Conservation (phyloP, 495 filamentous ascomycete species). For the Daldinia concentrica region DNA sequence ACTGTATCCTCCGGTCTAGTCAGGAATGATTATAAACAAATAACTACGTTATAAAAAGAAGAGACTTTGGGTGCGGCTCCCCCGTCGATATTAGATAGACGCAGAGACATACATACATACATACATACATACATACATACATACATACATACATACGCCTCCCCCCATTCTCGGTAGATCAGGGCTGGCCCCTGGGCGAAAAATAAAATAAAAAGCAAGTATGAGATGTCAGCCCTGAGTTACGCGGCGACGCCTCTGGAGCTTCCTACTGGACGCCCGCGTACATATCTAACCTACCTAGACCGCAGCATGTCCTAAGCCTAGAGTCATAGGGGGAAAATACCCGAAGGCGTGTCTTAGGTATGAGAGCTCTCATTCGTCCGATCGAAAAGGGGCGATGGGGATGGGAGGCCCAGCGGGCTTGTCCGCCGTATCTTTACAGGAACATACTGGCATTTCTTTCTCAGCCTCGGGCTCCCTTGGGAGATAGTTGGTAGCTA, state of each 20-base stretch:
- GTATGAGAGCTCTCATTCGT: neutral
- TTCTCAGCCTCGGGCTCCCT: neutral
- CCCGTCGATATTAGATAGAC: neutral
- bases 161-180: neutral
- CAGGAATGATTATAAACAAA: no score
- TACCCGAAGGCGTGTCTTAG: slow-evolving; percentile 8
- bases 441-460: neutral
- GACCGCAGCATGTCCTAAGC: neutral
- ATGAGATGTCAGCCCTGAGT: neutral
- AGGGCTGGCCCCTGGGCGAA: neutral
- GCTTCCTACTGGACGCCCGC: neutral
- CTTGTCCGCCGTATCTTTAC: neutral
- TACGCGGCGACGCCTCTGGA: neutral
- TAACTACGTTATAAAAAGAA: neutral
- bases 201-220: neutral
- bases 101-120: neutral
- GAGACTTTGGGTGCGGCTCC: neutral
- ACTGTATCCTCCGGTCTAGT: no score
- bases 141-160: neutral
- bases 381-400: neutral
- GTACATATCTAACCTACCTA: neutral
- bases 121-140: neutral
- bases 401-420: neutral
- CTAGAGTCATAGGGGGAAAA: neutral
- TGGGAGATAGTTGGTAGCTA: neutral